Conservation (phyloP, 1,284 basidiomycete genomes). For the Salmacisia buchloeana region DNA sequence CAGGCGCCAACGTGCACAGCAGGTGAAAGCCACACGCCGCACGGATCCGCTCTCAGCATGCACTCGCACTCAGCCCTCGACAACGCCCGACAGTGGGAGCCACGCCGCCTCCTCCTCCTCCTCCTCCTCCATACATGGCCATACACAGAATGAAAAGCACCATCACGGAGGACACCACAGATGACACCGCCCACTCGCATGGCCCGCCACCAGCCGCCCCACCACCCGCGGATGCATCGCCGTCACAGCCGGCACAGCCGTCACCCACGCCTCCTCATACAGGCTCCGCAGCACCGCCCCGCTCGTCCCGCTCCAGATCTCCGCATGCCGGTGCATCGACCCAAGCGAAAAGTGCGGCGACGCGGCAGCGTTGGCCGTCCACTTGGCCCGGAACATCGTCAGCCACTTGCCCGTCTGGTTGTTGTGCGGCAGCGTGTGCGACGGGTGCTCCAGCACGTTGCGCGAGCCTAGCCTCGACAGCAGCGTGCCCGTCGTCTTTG, state of each 20-base stretch:
- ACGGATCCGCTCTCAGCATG: too few species aligned
- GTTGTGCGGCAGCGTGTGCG: conserved; percentile 36
- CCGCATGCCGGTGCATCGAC: conserved; percentile 40
- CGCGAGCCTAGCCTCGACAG: neutral
- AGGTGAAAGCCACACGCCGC: too few species aligned
- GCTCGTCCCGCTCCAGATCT: conserved; percentile 33
- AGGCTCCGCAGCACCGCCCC: conserved; percentile 34
- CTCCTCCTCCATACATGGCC: too few species aligned
- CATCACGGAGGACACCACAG: conserved; percentile 22
- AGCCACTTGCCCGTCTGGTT: conserved; percentile 50
- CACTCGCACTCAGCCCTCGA: too few species aligned
- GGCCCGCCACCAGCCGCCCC: conserved; percentile 34
- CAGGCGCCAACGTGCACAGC: too few species aligned
- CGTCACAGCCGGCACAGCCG: conserved; percentile 45
- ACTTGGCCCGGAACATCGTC: conserved; percentile 44
- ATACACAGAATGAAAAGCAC: too few species aligned
- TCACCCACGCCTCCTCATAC: conserved; percentile 43
- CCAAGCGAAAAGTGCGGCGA: conserved; percentile 45
- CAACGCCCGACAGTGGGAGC: too few species aligned
- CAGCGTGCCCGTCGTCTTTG: neutral
- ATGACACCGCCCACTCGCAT: conserved; percentile 37
- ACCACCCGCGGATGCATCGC: conserved; percentile 36
- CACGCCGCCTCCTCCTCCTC: too few species aligned
- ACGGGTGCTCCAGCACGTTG: conserved; percentile 24
- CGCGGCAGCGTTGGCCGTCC: conserved; percentile 34